phyloP scores from a whole-genome alignment of 2,329 filamentous ascomycete genomes.

The Elsinoe batatas region DNA sequence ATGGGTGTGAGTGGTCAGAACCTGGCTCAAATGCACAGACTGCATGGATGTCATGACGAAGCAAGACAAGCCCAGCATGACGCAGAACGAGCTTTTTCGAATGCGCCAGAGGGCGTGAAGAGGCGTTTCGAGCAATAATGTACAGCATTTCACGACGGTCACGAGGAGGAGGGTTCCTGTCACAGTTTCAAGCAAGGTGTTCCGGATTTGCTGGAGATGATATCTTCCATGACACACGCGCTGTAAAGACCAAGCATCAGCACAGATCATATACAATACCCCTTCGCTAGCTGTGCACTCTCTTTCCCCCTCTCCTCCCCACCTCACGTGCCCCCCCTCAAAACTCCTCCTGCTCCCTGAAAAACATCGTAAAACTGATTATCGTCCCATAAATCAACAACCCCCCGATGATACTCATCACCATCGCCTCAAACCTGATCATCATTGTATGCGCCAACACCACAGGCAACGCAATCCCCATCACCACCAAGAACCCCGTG shows the following conservation, averaged over 20 bases:
- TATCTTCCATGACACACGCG: background rate
- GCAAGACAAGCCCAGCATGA: conserved; percentile 38
- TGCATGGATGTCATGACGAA: conserved; percentile 54
- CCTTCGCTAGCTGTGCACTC: conserved; percentile 1
- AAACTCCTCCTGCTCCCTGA: conserved; percentile 95
- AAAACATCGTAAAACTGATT: conserved; percentile 96
- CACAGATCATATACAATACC: conserved; percentile 13
- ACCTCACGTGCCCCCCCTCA: conserved; percentile 31
- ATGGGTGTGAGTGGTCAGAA: conserved; percentile 65
- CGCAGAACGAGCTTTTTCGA: conserved; percentile 26
- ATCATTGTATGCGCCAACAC: conserved; percentile 79
- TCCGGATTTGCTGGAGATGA: background rate
- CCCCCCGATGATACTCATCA: conserved; percentile 90
- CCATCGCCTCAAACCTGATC: conserved; percentile 75
- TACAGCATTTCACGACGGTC: background rate
- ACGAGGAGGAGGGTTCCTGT: background rate
- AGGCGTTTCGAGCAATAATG: conserved; percentile 17
- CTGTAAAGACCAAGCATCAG: background rate
- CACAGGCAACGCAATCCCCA: conserved; percentile 87
- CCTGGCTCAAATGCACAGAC: conserved; percentile 63
- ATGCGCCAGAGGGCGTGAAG: conserved; percentile 16
- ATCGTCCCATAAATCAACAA: conserved; percentile 96
- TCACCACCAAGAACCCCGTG: conserved; percentile 90
- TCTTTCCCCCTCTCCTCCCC: background rate
- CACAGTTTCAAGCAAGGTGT: conserved; percentile 8